Evolutionary conservation across 495 filamentous ascomycete species (phyloP).

Genomic region (Tuber aestivum): DNA sequence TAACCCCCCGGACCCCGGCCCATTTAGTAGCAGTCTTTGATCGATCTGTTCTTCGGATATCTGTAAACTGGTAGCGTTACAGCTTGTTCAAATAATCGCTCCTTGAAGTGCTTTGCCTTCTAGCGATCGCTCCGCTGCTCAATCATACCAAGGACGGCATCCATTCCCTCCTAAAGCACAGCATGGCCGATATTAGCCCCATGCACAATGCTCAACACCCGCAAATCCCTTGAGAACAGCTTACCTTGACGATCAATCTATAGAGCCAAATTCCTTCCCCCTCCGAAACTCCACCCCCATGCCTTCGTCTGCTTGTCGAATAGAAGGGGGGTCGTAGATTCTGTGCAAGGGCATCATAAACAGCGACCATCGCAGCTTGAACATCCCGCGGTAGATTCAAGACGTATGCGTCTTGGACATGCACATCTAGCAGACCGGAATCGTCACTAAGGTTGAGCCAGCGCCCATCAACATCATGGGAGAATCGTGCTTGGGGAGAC

Average conservation of each 20-base stretch:
- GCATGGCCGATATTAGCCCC: neutral
- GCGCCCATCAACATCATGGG: conserved; percentile 40
- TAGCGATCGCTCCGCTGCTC: conserved; percentile 27
- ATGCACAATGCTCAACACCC: neutral
- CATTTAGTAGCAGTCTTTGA: neutral
- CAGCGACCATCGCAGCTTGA: conserved; percentile 27
- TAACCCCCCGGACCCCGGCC: neutral
- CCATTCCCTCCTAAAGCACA: conserved; percentile 40
- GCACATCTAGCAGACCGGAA: conserved; percentile 28
- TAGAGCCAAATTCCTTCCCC: conserved; percentile 42
- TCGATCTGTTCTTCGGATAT: neutral
- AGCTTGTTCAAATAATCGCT: neutral
- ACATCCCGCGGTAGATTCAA: conserved; percentile 21
- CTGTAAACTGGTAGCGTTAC: neutral
- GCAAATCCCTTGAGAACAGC: conserved; percentile 6
- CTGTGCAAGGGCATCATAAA: conserved; percentile 38
- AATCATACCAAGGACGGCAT: conserved; percentile 36
- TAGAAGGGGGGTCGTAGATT: conserved; percentile 40
- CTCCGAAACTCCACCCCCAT: conserved; percentile 25
- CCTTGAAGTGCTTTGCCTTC: neutral
- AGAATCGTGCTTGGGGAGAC: conserved; percentile 40
- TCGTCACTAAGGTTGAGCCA: conserved; percentile 36
- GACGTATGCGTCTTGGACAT: conserved; percentile 40
- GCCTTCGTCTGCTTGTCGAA: conserved; percentile 14
- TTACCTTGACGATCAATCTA: conserved; percentile 41